phyloP scores from a whole-genome alignment of 176 grass and related monocot species.

The Ampelocalamus luodianensis region DNA sequence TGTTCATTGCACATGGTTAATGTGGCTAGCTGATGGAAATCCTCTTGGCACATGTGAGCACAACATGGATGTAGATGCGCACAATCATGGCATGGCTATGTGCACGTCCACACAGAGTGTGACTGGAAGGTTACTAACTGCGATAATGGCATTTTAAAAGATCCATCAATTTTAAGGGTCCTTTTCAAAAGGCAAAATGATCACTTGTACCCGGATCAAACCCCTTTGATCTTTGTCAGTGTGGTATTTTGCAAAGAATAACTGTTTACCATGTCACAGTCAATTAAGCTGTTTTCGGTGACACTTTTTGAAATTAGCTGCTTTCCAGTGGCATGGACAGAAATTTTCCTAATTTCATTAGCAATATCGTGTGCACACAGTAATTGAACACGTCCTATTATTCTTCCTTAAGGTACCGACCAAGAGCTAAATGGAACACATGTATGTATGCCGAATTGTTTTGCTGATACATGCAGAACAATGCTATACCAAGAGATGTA shows the following conservation, averaged over 20 bases:
- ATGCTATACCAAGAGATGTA: conserved; percentile 8
- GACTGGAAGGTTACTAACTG: not conserved
- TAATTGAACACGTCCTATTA: not conserved
- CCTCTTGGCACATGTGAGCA: not conserved
- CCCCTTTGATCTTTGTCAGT: not conserved
- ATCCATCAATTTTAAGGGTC: conserved; percentile 8
- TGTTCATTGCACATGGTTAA: not conserved
- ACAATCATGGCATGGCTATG: not conserved
- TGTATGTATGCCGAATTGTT: not conserved
- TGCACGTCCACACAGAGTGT: not conserved
- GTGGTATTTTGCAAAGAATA: conserved; percentile 10
- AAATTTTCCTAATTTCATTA: not conserved
- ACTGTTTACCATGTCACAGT: conserved; percentile 19
- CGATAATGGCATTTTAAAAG: not conserved
- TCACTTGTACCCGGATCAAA: not conserved
- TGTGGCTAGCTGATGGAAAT: conserved; percentile 5
- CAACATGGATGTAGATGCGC: not conserved
- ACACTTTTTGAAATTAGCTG: not conserved
- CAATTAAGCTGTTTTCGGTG: not conserved
- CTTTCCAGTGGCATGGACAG: not conserved
- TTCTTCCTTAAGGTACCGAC: conserved; percentile 19
- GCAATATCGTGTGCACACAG: conserved; percentile 5
- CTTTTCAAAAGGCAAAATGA: conserved; percentile 18
- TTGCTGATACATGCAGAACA: not conserved
- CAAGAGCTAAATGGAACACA: conserved; percentile 10